Conservation (phyloP, 768 basidiomycete species). For the Serendipita sp. region DNA sequence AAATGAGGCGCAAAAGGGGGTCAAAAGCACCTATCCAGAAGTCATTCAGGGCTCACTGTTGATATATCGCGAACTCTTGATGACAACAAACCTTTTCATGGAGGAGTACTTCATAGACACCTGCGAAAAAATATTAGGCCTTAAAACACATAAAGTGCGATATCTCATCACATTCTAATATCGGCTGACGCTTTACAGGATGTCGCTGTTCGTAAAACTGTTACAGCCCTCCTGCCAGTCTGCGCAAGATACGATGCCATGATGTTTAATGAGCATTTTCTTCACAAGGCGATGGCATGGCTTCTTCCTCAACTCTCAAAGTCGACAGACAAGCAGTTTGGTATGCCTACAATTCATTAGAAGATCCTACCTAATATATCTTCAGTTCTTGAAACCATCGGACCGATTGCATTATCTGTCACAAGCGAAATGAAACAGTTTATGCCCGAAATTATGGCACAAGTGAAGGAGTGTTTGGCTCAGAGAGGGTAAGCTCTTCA, state of each 20-base stretch:
- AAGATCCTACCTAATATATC: conserved; percentile 7
- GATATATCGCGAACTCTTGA: conserved; percentile 76
- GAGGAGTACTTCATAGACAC: conserved; percentile 70
- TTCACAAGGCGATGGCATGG: conserved; percentile 89
- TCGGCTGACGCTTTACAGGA: conserved; percentile 27
- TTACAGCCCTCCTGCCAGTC: conserved; percentile 88
- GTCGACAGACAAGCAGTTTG: conserved; percentile 72
- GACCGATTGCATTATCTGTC: conserved; percentile 82
- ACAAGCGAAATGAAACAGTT: conserved; percentile 93
- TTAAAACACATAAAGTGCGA: conserved; percentile 54
- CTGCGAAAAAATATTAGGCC: conserved; percentile 77
- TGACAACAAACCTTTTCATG: conserved; percentile 96
- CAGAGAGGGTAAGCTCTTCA: conserved; percentile 50
- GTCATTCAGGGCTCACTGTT: conserved; percentile 84
- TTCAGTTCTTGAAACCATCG: conserved; percentile 87
- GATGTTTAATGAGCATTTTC: conserved; percentile 77
- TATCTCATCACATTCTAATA: not conserved
- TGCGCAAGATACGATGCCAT: conserved; percentile 89
- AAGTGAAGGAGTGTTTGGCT: conserved; percentile 80
- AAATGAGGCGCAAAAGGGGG: conserved; percentile 65
- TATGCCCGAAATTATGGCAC: conserved; percentile 75
- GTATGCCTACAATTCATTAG: conserved; percentile 26
- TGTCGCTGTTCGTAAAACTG: conserved; percentile 75
- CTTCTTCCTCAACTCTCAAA: conserved; percentile 78
- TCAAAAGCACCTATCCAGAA: conserved; percentile 69